Conservation (phyloP, 164 flowering plant species). For the Vitis rupestris region DNA sequence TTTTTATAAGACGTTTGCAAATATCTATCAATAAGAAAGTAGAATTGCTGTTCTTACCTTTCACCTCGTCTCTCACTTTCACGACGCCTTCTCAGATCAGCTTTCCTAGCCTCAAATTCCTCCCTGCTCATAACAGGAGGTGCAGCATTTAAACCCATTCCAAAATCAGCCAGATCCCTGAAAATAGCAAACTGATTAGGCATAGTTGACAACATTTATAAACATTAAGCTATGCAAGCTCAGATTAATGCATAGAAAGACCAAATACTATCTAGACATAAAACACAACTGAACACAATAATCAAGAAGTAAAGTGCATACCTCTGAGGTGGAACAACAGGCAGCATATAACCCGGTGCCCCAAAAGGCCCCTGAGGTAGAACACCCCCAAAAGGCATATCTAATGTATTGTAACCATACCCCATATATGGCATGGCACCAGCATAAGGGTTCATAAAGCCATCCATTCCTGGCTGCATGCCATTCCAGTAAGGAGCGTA, state of each 20-base stretch:
- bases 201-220: background rate
- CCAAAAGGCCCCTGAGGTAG: slow-evolving; percentile 74
- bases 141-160: slow-evolving; percentile 52
- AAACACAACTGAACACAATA: background rate
- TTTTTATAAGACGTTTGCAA: too few species aligned
- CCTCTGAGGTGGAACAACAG: slow-evolving; percentile 61
- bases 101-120: slow-evolving; percentile 91
- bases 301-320: slow-evolving; percentile 11
- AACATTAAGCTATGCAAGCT: background rate
- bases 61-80: slow-evolving; percentile 64
- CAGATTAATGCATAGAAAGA: background rate
- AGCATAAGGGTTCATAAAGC: slow-evolving; percentile 50
- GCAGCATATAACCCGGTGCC: slow-evolving; percentile 57
- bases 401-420: slow-evolving; percentile 58
- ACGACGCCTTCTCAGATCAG: slow-evolving; percentile 73
- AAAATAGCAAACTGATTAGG: background rate
- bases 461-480: slow-evolving; percentile 75
- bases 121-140: slow-evolving; percentile 77
- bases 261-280: background rate
- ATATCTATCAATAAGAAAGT: background rate
- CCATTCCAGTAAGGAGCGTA: slow-evolving; percentile 76
- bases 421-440: slow-evolving; percentile 68
- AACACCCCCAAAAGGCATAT: slow-evolving; percentile 54
- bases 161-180: slow-evolving; percentile 69
- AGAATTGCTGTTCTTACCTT: slow-evolving; percentile 11